Evolutionary conservation across 495 filamentous ascomycete genomes (phyloP), one percentile per base, ranked within the genome.

Genomic region (Cercophora sp.): DNA sequence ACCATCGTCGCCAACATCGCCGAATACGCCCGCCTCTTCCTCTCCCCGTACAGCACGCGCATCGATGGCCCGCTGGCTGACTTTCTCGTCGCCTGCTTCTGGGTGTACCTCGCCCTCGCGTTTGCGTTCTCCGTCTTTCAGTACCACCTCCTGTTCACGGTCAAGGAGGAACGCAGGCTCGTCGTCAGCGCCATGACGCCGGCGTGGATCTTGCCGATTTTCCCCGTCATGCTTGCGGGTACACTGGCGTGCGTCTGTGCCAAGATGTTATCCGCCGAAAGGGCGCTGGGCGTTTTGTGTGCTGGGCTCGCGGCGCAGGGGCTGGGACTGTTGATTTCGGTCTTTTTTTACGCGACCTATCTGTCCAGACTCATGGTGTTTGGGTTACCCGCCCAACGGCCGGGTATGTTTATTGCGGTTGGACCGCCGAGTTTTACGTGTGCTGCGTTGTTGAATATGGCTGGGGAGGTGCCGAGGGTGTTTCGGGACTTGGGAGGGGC

Each of bases 351-450:
- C 55, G 61, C 79, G 68, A 66, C 69, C 45, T 86, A 84, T 46
- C 73, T 85, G 34, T 72, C 70, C 5, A 70, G 83, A 0, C 60
- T 86, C 24, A 84, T 86, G 71, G 71, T 77, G 40, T 78, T 71
- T 20, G 84, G 83, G 0, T 67, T 86, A 63, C 82, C 45, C 22
- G 67, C 57, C 64, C 78, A 53, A 65, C 63, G 83, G 35, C 78
- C 81, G 0, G 83, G 79, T 2, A 85, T 89, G 81, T 87, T 87
- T 64, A 87, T 89, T 52, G 82, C 82, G 5, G 85, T 87, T 6
- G 85, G 80, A 0, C 83, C 84, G 8, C 75, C 85, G 0, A 75
- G 79, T 1, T 90, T 87, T 68, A 88, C 85, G 2, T 79, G 76
- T n/a, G 70, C 85, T 1, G 85, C 85, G 5, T 68, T 89, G n/a